Evolutionary conservation across 129 eudicot genomes (phyloP).

Genomic region (Pittosporum tobira): DNA sequence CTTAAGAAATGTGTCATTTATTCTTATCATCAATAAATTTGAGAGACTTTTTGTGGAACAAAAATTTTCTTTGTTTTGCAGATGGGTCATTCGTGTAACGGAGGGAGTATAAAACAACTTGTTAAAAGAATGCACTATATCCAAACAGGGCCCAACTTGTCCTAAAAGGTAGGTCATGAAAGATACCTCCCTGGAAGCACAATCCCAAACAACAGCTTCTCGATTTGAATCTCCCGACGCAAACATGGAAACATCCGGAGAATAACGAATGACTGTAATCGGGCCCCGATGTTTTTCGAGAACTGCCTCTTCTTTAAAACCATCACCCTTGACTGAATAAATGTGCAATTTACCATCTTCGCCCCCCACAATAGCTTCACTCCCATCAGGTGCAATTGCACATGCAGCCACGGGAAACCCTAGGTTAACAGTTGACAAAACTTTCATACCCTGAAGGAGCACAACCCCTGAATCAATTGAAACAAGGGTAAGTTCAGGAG

Average conservation of each 20-base stretch:
- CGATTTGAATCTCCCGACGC: constrained; percentile 91
- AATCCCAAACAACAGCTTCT: constrained; percentile 97
- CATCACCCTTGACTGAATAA: constrained; percentile 65
- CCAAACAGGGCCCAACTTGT: background rate
- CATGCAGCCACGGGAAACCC: constrained; percentile 81
- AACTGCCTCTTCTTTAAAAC: constrained; percentile 63
- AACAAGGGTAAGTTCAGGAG: constrained; percentile 67
- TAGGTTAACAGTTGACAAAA: constrained; percentile 55
- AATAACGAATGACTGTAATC: constrained; percentile 76
- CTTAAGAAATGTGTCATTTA: too few species aligned
- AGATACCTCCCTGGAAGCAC: constrained; percentile 70
- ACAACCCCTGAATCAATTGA: constrained; percentile 67
- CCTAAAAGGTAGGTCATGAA: background rate
- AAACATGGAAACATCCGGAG: constrained; percentile 94
- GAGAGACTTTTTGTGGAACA: too few species aligned
- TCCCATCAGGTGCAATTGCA: constrained; percentile 70
- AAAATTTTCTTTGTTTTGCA: too few species aligned
- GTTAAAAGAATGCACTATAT: background rate
- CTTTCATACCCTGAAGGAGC: constrained; percentile 62
- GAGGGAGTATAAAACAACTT: too few species aligned
- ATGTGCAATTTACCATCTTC: constrained; percentile 91
- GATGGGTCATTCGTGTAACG: too few species aligned
- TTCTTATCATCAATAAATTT: too few species aligned
- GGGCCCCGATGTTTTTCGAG: constrained; percentile 94
- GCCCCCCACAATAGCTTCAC: constrained; percentile 83